phyloP scores from a whole-genome alignment of 805 yeast genomes.

The Pichia exigua region DNA sequence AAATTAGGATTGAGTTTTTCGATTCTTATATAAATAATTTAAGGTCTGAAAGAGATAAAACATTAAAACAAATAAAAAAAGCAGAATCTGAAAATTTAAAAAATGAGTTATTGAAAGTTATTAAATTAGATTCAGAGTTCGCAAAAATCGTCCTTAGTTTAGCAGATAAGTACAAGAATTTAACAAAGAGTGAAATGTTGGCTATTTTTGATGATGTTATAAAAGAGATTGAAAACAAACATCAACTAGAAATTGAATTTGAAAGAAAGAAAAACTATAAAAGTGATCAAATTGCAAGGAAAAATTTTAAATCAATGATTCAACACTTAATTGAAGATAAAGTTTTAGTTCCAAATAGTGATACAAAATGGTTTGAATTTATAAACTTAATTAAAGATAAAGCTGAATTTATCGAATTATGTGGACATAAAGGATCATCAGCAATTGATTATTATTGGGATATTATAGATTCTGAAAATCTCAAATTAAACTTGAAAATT shows the following conservation, averaged over 20 bases:
- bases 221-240: constrained; percentile 1
- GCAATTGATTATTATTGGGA: constrained; percentile 77
- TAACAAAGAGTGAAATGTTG: not conserved
- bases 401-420: constrained; percentile 46
- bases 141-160: not conserved
- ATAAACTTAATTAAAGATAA: constrained; percentile 45
- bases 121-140: constrained; percentile 1
- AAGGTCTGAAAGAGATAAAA: constrained; percentile 25
- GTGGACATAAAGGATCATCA: constrained; percentile 73
- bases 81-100: constrained; percentile 49
- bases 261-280: constrained; percentile 38
- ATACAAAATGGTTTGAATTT: constrained; percentile 53
- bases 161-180: constrained; percentile 40
- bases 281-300: constrained; percentile 59
- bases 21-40: constrained; percentile 39
- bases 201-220: constrained; percentile 34
- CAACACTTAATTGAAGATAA: constrained; percentile 26
- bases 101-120: constrained; percentile 32
- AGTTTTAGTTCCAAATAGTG: constrained; percentile 32
- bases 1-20: constrained; percentile 48
- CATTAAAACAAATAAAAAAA: constrained; percentile 24
- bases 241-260: not conserved
- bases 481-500: constrained; percentile 47
- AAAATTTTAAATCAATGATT: constrained; percentile 44
- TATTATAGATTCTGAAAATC: constrained; percentile 52